Conservation (phyloP, 106 monocot genomes). For the Dendrobium nobile region DNA sequence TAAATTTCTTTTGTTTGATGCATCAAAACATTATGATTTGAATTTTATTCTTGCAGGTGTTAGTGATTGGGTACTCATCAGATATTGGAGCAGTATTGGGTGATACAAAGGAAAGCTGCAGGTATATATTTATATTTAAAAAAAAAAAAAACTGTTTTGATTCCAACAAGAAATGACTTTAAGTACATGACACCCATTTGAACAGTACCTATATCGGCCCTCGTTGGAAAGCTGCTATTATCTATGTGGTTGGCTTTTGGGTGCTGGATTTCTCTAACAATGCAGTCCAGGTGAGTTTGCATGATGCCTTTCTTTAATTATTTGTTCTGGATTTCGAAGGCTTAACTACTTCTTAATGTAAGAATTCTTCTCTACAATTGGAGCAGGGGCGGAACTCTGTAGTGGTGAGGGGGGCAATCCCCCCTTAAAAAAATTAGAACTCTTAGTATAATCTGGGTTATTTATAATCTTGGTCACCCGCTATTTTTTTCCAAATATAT, state of each 20-base stretch:
- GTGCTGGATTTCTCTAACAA: conserved; percentile 85
- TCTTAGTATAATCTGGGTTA: too few relatives aligned
- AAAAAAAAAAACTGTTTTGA: background rate
- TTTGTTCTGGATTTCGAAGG: background rate
- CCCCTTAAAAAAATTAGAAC: too few relatives aligned
- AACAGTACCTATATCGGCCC: conserved; percentile 56
- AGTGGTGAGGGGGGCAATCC: too few relatives aligned
- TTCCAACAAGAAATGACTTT: background rate
- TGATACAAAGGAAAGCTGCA: conserved; percentile 61
- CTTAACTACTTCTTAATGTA: too few relatives aligned
- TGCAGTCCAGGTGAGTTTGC: conserved; percentile 51
- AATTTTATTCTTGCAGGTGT: conserved; percentile 25
- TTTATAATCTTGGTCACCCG: too few relatives aligned
- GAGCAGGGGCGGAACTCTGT: background rate
- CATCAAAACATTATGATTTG: background rate
- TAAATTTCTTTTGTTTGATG: background rate
- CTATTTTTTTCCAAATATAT: too few relatives aligned
- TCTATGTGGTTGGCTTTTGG: conserved; percentile 83
- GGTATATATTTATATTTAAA: conserved; percentile 15
- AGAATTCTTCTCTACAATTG: background rate
- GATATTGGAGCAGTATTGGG: conserved; percentile 55
- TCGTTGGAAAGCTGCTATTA: conserved; percentile 70
- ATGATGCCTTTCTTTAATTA: background rate
- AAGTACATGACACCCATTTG: conserved; percentile 10
- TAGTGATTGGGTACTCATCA: conserved; percentile 55